Percentiles rank a stretch among this genome's conserved stretches.
Evolutionary conservation across 1,139 yeast genomes (phyloP).

Genomic region (Nakaseomyces uthaithaninus): DNA sequence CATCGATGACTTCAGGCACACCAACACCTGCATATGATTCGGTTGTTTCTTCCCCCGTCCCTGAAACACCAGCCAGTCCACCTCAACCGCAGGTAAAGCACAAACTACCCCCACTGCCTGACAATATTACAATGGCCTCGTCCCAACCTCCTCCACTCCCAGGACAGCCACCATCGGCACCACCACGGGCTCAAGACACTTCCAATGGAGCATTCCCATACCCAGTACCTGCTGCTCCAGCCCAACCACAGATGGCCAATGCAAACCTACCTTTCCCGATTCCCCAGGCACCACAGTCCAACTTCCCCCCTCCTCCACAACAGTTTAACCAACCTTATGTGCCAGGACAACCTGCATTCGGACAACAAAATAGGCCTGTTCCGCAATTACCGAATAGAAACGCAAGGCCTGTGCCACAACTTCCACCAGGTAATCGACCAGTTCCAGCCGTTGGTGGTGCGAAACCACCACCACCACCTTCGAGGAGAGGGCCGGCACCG

Average conservation of each 20-base stretch:
- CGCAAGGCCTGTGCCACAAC: slow-evolving; percentile 34
- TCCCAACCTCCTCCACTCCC: slow-evolving; percentile 14
- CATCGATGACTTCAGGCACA: slow-evolving; percentile 28
- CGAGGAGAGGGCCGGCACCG: slow-evolving; percentile 28
- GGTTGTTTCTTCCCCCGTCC: slow-evolving; percentile 11
- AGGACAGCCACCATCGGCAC: slow-evolving; percentile 15
- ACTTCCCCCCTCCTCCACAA: slow-evolving; percentile 19
- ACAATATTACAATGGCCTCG: slow-evolving; percentile 11
- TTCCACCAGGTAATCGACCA: slow-evolving; percentile 34
- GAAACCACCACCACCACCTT: slow-evolving; percentile 34
- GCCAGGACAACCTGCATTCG: slow-evolving; percentile 22
- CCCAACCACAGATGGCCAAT: slow-evolving; percentile 18
- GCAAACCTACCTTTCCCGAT: slow-evolving; percentile 19
- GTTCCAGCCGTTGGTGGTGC: slow-evolving; percentile 22
- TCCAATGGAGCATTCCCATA: slow-evolving; percentile 20
- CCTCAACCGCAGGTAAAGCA: slow-evolving; percentile 15
- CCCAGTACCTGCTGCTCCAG: slow-evolving; percentile 28
- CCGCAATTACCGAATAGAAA: slow-evolving; percentile 22
- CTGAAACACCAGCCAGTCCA: slow-evolving; percentile 7
- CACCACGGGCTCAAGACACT: slow-evolving; percentile 17
- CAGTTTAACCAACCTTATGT: slow-evolving; percentile 35
- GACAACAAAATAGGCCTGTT: slow-evolving; percentile 11
- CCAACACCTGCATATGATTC: slow-evolving; percentile 30
- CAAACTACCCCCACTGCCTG: slow-evolving; percentile 9
- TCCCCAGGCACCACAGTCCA: slow-evolving; percentile 29